A percentile compares a stretch with the other conserved stretches of the same genome.
These are phyloP conservation scores for Starmerella kuoi DNA, from an alignment of 805 yeast species.

Conservation along the genomic window DNA sequence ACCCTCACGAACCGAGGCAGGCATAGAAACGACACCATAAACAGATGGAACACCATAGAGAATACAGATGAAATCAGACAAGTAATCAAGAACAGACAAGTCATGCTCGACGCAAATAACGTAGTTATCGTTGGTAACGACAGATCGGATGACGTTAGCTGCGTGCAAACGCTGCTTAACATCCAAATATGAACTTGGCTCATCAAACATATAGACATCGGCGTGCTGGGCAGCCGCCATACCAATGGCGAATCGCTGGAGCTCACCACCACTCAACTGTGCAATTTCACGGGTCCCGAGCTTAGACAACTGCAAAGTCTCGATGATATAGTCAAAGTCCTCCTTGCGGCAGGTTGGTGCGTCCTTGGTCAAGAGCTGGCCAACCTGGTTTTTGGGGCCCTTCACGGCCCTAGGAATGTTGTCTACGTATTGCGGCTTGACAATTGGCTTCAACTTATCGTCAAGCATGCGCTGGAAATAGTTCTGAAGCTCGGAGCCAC, in stretches of 20 bases:
- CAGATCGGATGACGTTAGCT: conserved; percentile 82
- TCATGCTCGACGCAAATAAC: conserved; percentile 98
- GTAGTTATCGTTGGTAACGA: conserved; percentile 59
- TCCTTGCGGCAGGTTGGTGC: conserved; percentile 49
- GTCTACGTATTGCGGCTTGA: conserved; percentile 97
- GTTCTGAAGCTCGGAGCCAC: conserved; percentile 96
- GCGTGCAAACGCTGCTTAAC: conserved; percentile 98
- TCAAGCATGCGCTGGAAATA: conserved; percentile 88
- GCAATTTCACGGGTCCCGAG: conserved; percentile 79
- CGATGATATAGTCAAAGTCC: conserved; percentile 51
- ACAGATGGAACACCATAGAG: conserved; percentile 97
- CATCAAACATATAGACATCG: conserved; percentile 97
- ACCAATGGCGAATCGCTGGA: conserved; percentile 96
- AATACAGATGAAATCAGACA: conserved; percentile 94
- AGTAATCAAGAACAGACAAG: conserved; percentile 89
- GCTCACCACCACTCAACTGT: conserved; percentile 93
- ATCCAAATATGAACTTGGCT: conserved; percentile 95
- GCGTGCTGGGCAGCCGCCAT: conserved; percentile 94
- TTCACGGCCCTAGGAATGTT: conserved; percentile 93
- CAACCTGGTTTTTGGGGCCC: conserved; percentile 73
- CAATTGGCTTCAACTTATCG: conserved; percentile 89
- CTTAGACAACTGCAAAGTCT: conserved; percentile 58
- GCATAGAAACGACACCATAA: conserved; percentile 96
- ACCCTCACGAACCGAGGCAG: conserved; percentile 96
- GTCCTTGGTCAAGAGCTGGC: conserved; percentile 65